Evolutionary conservation across 768 basidiomycete species (phyloP).

Genomic region (Auriculariales sp.): DNA sequence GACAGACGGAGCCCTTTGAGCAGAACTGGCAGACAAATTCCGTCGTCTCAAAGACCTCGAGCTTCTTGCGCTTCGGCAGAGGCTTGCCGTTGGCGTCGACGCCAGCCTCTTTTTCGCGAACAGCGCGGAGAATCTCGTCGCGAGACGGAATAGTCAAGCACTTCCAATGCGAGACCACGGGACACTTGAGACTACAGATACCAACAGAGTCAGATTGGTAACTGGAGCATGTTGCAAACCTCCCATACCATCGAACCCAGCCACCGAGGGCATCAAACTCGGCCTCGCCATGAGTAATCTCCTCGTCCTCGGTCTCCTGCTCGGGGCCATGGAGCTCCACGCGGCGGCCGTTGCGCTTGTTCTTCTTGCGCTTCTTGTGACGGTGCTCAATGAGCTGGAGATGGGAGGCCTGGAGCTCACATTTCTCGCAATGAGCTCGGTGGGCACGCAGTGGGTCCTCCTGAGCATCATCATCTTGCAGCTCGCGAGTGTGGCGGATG

Average conservation of each 20-base stretch:
- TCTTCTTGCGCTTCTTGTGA: constrained; percentile 16
- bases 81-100: constrained; percentile 10
- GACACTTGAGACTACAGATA: constrained; percentile 51
- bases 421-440: constrained; percentile 57
- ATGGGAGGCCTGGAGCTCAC: constrained; percentile 46
- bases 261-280: constrained; percentile 44
- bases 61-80: constrained; percentile 29
- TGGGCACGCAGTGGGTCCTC: constrained; percentile 39
- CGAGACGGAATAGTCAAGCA: constrained; percentile 53
- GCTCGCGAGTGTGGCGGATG: constrained; percentile 27
- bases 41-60: constrained; percentile 45
- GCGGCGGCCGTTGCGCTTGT: constrained; percentile 21
- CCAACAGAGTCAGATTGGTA: not conserved
- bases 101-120: constrained; percentile 21
- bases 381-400: constrained; percentile 22
- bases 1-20: constrained; percentile 63
- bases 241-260: constrained; percentile 77
- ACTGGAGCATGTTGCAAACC: constrained; percentile 4
- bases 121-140: constrained; percentile 60
- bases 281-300: constrained; percentile 39
- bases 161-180: constrained; percentile 61
- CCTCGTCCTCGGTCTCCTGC: constrained; percentile 41
- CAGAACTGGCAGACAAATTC: constrained; percentile 72
- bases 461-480: constrained; percentile 38
- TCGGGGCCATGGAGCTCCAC: constrained; percentile 27